Conservation (phyloP, 2,329 filamentous ascomycete species). For the Cladophialophora exuberans region DNA sequence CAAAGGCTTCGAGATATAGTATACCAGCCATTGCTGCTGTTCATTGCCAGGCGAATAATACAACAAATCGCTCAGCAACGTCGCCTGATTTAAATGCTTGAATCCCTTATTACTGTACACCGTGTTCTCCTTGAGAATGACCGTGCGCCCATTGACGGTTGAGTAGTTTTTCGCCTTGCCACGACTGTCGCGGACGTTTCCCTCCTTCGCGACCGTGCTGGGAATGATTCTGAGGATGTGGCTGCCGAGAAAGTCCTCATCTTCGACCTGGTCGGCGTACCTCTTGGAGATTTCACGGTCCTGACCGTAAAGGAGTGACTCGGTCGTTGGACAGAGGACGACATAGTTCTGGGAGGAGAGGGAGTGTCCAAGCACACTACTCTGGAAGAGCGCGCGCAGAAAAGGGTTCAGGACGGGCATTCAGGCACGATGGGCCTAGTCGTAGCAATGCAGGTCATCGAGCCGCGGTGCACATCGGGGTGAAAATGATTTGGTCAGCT, state of each 20-base stretch:
- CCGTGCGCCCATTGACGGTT: slow-evolving; percentile 87
- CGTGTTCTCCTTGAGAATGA: slow-evolving; percentile 90
- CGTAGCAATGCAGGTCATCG: slow-evolving; percentile 23
- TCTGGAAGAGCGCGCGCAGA: slow-evolving; percentile 97
- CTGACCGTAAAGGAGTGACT: slow-evolving; percentile 83
- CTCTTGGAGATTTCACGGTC: slow-evolving; percentile 81
- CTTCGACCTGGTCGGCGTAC: slow-evolving; percentile 79
- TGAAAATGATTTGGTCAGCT: slow-evolving; percentile 2
- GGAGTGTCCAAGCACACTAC: slow-evolving; percentile 88
- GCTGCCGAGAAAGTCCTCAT: slow-evolving; percentile 94
- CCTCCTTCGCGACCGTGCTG: slow-evolving; percentile 55
- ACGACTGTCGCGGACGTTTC: slow-evolving; percentile 79
- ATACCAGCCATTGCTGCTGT: slow-evolving; percentile 90
- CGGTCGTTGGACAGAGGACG: slow-evolving; percentile 89
- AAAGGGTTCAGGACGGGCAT: slow-evolving; percentile 99
- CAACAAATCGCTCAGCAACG: slow-evolving; percentile 78
- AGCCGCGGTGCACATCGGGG: slow-evolving; percentile 21
- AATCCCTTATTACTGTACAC: slow-evolving; percentile 98
- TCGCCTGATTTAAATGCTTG: slow-evolving; percentile 86
- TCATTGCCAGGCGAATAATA: slow-evolving; percentile 91
- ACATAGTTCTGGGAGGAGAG: slow-evolving; percentile 88
- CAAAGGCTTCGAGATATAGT: slow-evolving; percentile 90
- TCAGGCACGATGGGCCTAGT: slow-evolving; percentile 52
- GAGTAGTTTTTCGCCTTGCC: slow-evolving; percentile 93
- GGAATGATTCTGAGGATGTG: slow-evolving; percentile 87